Evolutionary conservation across 163 green algal genomes (phyloP), one percentile per base, ranked within the genome.

Genomic region (Chlamydomonas reinhardtii): DNA sequence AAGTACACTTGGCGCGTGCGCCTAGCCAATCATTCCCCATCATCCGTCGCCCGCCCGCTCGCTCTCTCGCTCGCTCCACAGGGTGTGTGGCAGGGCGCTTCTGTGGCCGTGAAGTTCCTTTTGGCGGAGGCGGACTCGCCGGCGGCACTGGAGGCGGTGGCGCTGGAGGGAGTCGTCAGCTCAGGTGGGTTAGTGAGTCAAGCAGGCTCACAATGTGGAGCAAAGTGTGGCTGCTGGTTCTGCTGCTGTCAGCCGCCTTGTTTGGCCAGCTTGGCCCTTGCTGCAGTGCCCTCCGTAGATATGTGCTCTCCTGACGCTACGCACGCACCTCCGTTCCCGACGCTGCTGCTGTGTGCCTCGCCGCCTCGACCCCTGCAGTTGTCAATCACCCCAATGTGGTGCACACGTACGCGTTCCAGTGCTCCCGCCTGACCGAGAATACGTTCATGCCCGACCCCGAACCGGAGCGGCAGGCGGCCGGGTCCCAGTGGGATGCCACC

Each of bases 321-420:
- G n/a, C n/a, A n/a, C n/a, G n/a, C n/a, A n/a, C n/a, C n/a, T n/a
- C n/a, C n/a, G n/a, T n/a, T n/a, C n/a, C n/a, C n/a, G n/a, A n/a
- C n/a, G n/a, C n/a, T n/a, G n/a, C n/a, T n/a, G n/a, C n/a, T n/a
- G n/a, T n/a, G n/a, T n/a, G n/a, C n/a, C n/a, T n/a, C n/a, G n/a
- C n/a, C n/a, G n/a, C n/a, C n/a, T n/a, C n/a, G 39, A 48, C 39
- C 39, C 39, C 39, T 48, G 29, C 65, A n/a, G 32, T 72, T n/a
- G 84, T 89, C 29, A 89, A 85, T 32, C 84, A 89, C 59, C 84
- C 84, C 54, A 85, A 85, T 43, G 84, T 89, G 34, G 84, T 89
- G 52, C 84, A 89, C 39, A 89, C 84, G 31, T 89, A 82, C 43
- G 70, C 59, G 5, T 89, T 89, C 43, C 65, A 89, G 24, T 69